phyloP scores from a whole-genome alignment of 2,329 filamentous ascomycete species.

The Ophiostoma fasciatum region DNA sequence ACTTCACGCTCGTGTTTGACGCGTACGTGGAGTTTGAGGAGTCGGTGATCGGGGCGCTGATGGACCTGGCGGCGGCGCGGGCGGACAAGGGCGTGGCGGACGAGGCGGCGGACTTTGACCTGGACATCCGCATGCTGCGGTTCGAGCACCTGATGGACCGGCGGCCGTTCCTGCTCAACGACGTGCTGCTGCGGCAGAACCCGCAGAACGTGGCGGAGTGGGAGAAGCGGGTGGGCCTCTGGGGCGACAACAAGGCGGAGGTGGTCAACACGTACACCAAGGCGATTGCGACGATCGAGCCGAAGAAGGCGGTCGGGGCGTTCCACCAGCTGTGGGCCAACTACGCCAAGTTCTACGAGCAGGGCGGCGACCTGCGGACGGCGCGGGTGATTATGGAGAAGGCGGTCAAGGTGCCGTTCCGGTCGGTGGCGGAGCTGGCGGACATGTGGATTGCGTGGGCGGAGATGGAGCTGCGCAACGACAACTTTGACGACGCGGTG shows the following conservation, averaged over 20 bases:
- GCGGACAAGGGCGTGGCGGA: constrained; percentile 67
- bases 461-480: constrained; percentile 89
- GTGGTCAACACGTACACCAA: constrained; percentile 90
- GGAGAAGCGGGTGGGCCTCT: constrained; percentile 91
- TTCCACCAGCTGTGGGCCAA: constrained; percentile 94
- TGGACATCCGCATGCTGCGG: constrained; percentile 93
- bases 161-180: constrained; percentile 87
- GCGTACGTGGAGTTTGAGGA: constrained; percentile 96
- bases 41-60: constrained; percentile 77
- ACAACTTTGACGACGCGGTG: constrained; percentile 90
- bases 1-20: constrained; percentile 94
- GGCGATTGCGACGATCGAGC: constrained; percentile 82
- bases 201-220: constrained; percentile 93
- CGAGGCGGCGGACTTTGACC: constrained; percentile 77
- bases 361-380: constrained; percentile 66
- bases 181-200: constrained; percentile 88
- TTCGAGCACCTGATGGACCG: constrained; percentile 98
- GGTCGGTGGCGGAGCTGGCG: constrained; percentile 88
- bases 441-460: constrained; percentile 99
- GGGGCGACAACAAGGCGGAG: constrained; percentile 85
- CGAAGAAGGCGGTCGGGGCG: constrained; percentile 84
- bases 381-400: constrained; percentile 94
- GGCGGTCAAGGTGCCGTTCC: constrained; percentile 94
- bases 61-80: constrained; percentile 71
- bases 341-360: constrained; percentile 95